A percentile compares a stretch with the other conserved stretches of the same genome.
Evolutionary conservation across 1,284 basidiomycete species (phyloP).

Genomic region (Moesziomyces sp.): DNA sequence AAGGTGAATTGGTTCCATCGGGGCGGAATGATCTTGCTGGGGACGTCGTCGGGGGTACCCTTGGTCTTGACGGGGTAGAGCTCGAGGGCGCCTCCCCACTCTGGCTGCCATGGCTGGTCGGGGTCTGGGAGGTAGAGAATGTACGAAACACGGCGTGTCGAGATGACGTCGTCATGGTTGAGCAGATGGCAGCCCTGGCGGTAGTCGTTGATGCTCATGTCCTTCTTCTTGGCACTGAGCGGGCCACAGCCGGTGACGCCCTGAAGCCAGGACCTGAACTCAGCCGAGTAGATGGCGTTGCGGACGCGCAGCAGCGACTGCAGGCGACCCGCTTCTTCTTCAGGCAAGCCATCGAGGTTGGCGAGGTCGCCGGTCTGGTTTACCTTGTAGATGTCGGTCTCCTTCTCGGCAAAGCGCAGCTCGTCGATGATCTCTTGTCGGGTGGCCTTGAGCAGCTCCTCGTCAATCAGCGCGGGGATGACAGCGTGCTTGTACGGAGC

Average conservation of each 20-base stretch:
- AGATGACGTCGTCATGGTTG: conserved; percentile 83
- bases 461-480: conserved; percentile 83
- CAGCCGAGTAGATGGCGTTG: conserved; percentile 88
- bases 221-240: conserved; percentile 88
- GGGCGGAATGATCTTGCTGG: conserved; percentile 60
- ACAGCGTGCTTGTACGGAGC: conserved; percentile 85
- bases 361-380: conserved; percentile 97
- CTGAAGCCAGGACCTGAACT: conserved; percentile 85
- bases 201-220: conserved; percentile 95
- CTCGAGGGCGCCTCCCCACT: conserved; percentile 94
- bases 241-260: conserved; percentile 92
- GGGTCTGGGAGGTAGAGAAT: conserved; percentile 96
- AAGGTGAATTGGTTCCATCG: conserved; percentile 97
- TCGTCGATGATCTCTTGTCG: conserved; percentile 84
- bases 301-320: conserved; percentile 75
- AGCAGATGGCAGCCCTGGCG: conserved; percentile 86
- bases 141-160: conserved; percentile 91
- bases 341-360: conserved; percentile 81
- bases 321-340: conserved; percentile 59
- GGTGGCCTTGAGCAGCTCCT: conserved; percentile 80
- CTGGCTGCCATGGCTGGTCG: conserved; percentile 75
- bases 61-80: conserved; percentile 77
- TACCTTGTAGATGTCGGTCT: conserved; percentile 99
- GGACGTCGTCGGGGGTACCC: conserved; percentile 57
- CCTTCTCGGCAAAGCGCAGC: conserved; percentile 92